phyloP scores from a whole-genome alignment of 2,329 filamentous ascomycete genomes.

The Clarireedia sp. region DNA sequence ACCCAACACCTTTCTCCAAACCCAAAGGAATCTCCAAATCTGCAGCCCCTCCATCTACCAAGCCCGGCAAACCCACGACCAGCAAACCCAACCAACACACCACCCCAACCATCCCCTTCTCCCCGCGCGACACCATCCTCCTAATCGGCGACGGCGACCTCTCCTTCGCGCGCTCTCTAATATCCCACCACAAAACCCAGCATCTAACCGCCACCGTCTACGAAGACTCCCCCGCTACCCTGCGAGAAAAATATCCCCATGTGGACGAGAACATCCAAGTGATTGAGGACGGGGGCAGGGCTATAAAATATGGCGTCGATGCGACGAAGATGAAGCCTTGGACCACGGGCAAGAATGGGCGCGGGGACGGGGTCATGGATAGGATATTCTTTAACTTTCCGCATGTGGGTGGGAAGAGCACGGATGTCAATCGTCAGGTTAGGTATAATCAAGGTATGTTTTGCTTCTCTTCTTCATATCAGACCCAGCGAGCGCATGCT shows the following conservation, averaged over 20 bases:
- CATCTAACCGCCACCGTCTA: constrained; percentile 63
- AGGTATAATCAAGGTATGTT: constrained; percentile 66
- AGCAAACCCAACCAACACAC: constrained; percentile 21
- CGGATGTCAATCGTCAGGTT: constrained; percentile 90
- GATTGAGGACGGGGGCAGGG: constrained; percentile 38
- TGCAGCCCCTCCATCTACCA: neutral
- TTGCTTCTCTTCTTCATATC: neutral
- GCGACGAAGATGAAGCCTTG: constrained; percentile 54
- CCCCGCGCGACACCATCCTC: constrained; percentile 58
- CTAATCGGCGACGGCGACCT: constrained; percentile 76
- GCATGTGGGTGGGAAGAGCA: constrained; percentile 85
- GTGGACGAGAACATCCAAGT: constrained; percentile 49
- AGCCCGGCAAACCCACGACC: too few species aligned
- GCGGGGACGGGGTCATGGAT: constrained; percentile 49
- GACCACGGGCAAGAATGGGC: constrained; percentile 27
- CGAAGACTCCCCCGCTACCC: constrained; percentile 46
- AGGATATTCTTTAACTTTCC: constrained; percentile 94
- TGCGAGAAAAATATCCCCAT: constrained; percentile 69
- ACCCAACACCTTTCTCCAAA: constrained; percentile 7
- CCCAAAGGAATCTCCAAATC: neutral
- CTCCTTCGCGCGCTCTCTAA: constrained; percentile 63
- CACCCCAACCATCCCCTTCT: constrained; percentile 58
- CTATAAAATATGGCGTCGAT: constrained; percentile 56
- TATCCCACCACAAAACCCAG: constrained; percentile 56
- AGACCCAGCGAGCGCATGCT: neutral